Evolutionary conservation across 495 filamentous ascomycete species (phyloP).

Genomic region (Podospora sp.): DNA sequence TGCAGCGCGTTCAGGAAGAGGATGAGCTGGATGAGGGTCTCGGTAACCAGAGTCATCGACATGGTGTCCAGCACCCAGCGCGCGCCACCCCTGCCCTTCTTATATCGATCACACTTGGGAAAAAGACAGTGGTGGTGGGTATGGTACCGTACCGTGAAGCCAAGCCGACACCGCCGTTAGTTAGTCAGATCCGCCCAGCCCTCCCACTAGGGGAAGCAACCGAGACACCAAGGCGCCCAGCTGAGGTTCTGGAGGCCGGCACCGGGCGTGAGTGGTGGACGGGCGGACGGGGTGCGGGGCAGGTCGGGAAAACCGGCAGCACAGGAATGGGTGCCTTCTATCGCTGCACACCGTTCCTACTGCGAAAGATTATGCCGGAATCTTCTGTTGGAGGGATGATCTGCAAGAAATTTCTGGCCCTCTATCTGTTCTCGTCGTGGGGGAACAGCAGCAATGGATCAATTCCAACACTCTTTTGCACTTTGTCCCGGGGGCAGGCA

Average conservation of each 20-base stretch:
- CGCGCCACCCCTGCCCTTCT: background rate
- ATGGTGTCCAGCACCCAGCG: background rate
- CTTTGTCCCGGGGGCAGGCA: background rate
- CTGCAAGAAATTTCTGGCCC: background rate
- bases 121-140: too few relatives aligned
- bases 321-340: background rate
- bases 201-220: background rate
- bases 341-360: background rate
- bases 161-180: background rate
- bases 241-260: background rate
- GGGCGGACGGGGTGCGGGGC: background rate
- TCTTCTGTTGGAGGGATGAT: background rate
- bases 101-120: background rate
- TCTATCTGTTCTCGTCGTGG: background rate
- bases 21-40: slow-evolving; percentile 25
- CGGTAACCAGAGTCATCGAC: slow-evolving; percentile 14
- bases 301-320: slow-evolving; percentile 8
- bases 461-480: background rate
- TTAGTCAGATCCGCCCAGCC: background rate
- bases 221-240: background rate
- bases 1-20: slow-evolving; percentile 24
- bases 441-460: background rate
- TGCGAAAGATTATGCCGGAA: background rate
- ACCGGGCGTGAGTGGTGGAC: background rate
- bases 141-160: background rate